Conservation (phyloP, 2,329 filamentous ascomycete genomes). For the Bipolaris sorokiniana region DNA sequence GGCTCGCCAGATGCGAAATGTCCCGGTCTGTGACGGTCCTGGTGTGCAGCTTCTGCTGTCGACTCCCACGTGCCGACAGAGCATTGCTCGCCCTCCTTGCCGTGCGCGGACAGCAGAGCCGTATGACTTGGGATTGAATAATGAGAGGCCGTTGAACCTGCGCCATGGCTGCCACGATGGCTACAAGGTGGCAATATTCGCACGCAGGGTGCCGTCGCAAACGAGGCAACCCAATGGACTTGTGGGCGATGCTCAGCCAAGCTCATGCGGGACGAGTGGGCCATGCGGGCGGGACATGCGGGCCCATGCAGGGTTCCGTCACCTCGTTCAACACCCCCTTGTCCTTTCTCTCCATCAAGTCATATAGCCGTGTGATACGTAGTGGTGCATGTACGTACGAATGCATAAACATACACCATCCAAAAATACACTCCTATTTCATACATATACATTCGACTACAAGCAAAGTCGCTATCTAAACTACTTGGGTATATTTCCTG, state of each 20-base stretch:
- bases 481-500: no score
- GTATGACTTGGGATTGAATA: constrained; percentile 47
- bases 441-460: no score
- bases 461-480: no score
- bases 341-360: no score
- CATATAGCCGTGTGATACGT: no score
- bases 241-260: constrained; percentile 14
- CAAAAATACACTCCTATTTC: no score
- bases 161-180: constrained; percentile 26
- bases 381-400: no score
- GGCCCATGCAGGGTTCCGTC: not conserved
- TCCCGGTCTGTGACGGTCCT: constrained; percentile 68
- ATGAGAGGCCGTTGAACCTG: constrained; percentile 44
- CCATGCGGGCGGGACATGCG: not conserved
- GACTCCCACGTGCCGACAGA: constrained; percentile 24
- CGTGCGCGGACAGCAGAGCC: constrained; percentile 40
- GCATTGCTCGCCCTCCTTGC: constrained; percentile 22
- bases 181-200: not conserved
- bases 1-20: constrained; percentile 77
- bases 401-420: no score
- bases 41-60: constrained; percentile 43
- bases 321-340: not conserved
- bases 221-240: constrained; percentile 4
- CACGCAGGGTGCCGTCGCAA: not conserved
- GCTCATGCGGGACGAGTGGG: constrained; percentile 1